phyloP scores from a whole-genome alignment of 2,329 filamentous ascomycete species.

The Fusarium sp. region DNA sequence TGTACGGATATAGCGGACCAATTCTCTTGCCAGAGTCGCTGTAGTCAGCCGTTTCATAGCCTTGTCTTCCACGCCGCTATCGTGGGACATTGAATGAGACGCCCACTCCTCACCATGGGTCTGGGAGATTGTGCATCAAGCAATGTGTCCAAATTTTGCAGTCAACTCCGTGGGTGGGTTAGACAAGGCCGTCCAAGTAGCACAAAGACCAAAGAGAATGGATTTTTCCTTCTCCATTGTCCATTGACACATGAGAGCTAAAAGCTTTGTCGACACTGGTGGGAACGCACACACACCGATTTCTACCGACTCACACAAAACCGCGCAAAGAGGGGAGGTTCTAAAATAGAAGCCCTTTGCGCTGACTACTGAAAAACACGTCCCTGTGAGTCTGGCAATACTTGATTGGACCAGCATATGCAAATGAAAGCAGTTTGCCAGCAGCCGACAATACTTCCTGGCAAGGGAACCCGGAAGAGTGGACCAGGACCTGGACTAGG shows the following conservation, averaged over 20 bases:
- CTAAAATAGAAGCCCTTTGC: slow-evolving; percentile 38
- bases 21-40: slow-evolving; percentile 29
- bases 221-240: slow-evolving; percentile 4
- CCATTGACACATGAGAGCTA: slow-evolving; percentile 13
- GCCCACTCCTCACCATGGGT: slow-evolving; percentile 31
- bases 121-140: slow-evolving; percentile 44
- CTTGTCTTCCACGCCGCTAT: slow-evolving; percentile 29
- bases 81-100: slow-evolving; percentile 37
- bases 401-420: slow-evolving; percentile 40
- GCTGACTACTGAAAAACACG: slow-evolving; percentile 38
- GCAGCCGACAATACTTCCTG: slow-evolving; percentile 39
- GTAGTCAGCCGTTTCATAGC: slow-evolving; percentile 45
- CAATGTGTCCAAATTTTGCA: slow-evolving; percentile 30
- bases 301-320: slow-evolving; percentile 38
- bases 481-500: slow-evolving; percentile 38
- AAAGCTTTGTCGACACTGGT: slow-evolving; percentile 12
- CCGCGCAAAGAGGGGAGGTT: slow-evolving; percentile 42
- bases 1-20: slow-evolving; percentile 23
- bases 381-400: slow-evolving; percentile 32
- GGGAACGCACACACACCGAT: slow-evolving; percentile 35
- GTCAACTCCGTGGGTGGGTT: slow-evolving; percentile 7
- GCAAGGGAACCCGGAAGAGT: slow-evolving; percentile 29
- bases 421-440: slow-evolving; percentile 22
- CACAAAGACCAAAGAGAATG: slow-evolving; percentile 3
- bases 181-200: slow-evolving; percentile 13